Percentiles rank a stretch among this genome's conserved stretches.
These are phyloP conservation scores for Mycena galericulata DNA, from an alignment of 768 basidiomycete genomes.

Conservation along the genomic window DNA sequence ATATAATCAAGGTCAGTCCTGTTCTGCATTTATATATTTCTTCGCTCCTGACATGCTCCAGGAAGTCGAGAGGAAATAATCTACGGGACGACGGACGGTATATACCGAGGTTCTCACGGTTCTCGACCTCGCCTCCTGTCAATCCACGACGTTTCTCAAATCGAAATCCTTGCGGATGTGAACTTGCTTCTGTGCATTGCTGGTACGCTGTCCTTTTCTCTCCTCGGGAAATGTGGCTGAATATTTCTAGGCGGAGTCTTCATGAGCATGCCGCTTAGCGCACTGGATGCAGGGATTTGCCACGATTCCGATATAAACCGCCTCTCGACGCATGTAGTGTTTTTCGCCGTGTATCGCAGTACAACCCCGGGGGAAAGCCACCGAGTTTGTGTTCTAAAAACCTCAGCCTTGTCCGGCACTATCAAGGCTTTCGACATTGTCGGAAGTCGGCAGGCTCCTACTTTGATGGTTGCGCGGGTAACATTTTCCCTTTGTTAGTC, in stretches of 20 bases:
- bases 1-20: neutral
- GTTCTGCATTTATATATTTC: neutral
- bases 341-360: slow-evolving; percentile 76
- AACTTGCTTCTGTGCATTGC: slow-evolving; percentile 82
- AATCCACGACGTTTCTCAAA: slow-evolving; percentile 65
- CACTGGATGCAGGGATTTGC: neutral
- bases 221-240: neutral
- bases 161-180: slow-evolving; percentile 82
- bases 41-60: neutral
- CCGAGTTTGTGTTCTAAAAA: slow-evolving; percentile 82
- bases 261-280: slow-evolving; percentile 26
- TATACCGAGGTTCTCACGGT: slow-evolving; percentile 11
- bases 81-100: slow-evolving; percentile 21
- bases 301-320: slow-evolving; percentile 10
- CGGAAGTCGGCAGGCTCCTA: neutral
- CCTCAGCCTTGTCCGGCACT: slow-evolving; percentile 76
- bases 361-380: slow-evolving; percentile 64
- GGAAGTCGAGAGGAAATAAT: neutral
- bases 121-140: slow-evolving; percentile 12
- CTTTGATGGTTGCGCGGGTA: neutral
- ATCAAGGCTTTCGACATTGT: slow-evolving; percentile 75
- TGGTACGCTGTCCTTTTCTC: slow-evolving; percentile 50
- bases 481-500: neutral
- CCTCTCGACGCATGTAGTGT: slow-evolving; percentile 6
- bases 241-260: slow-evolving; percentile 12